phyloP scores from a whole-genome alignment of 257 asterid species.

The Gentiana straminea region DNA sequence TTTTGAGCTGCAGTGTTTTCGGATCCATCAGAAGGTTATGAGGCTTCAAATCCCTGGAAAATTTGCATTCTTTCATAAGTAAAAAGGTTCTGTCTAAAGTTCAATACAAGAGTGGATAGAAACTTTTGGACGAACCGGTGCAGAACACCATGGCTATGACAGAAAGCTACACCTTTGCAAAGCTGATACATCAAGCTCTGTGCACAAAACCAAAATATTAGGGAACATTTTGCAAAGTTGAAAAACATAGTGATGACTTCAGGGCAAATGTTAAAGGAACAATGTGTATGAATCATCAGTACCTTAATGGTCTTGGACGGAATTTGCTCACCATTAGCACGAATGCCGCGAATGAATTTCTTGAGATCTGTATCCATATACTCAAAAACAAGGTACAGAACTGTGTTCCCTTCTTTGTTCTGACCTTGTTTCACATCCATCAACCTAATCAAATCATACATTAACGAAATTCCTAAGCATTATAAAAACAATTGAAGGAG shows the following conservation, averaged over 20 bases:
- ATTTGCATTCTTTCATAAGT: too few relatives aligned
- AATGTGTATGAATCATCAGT: neutral
- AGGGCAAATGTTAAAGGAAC: neutral
- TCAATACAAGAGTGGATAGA: neutral
- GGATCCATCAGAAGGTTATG: slow-evolving; percentile 96
- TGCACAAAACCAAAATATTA: neutral
- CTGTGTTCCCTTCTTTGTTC: slow-evolving; percentile 85
- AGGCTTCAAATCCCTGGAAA: slow-evolving; percentile 82
- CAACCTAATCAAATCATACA: slow-evolving; percentile 29
- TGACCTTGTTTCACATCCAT: slow-evolving; percentile 83
- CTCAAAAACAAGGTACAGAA: slow-evolving; percentile 80
- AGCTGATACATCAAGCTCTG: slow-evolving; percentile 91
- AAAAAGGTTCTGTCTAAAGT: too few relatives aligned
- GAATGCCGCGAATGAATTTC: slow-evolving; percentile 67
- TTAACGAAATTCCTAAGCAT: too few relatives aligned
- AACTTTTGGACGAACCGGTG: slow-evolving; percentile 41
- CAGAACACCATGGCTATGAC: slow-evolving; percentile 89
- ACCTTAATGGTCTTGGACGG: slow-evolving; percentile 54
- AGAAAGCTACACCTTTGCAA: slow-evolving; percentile 86
- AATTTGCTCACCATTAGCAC: slow-evolving; percentile 31
- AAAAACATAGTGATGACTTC: neutral
- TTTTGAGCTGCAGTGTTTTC: slow-evolving; percentile 81
- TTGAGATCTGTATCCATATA: slow-evolving; percentile 88
- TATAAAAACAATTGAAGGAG: neutral
- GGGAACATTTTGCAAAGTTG: too few relatives aligned